Conservation (phyloP, 73 alveolate genomes). For the Paramecium tetraurelia region DNA sequence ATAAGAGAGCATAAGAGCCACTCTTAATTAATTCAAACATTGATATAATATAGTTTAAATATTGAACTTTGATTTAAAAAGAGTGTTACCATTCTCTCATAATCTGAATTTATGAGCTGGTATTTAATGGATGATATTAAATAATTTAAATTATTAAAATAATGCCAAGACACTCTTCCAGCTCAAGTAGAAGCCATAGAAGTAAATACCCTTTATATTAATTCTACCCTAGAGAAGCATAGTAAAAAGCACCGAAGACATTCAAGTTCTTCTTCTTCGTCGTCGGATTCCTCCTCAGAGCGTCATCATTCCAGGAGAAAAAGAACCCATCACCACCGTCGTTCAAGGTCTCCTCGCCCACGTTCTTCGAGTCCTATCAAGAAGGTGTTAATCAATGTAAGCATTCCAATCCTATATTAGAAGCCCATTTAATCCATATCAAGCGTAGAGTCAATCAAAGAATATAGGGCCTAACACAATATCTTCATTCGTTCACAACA, state of each 20-base stretch:
- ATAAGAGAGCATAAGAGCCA: slow-evolving; percentile 35
- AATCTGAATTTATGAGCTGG: neutral
- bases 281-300: neutral
- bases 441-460: slow-evolving; percentile 2
- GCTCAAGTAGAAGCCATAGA: neutral
- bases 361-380: neutral
- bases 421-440: neutral
- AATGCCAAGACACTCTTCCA: neutral
- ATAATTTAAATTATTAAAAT: neutral
- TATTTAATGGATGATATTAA: neutral
- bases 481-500: slow-evolving; percentile 21
- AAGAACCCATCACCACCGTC: neutral
- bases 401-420: neutral
- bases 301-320: neutral
- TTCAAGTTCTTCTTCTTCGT: neutral
- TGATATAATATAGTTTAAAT: neutral
- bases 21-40: slow-evolving; percentile 23
- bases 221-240: neutral
- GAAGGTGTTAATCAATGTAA: neutral
- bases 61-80: neutral
- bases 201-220: neutral
- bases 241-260: neutral
- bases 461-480: neutral
- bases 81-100: neutral
- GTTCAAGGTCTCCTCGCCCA: neutral